A percentile compares a stretch with the other conserved stretches of the same genome.
These are phyloP conservation scores for Dendrothele bispora DNA, from an alignment of 768 basidiomycete species.

Conservation along the genomic window DNA sequence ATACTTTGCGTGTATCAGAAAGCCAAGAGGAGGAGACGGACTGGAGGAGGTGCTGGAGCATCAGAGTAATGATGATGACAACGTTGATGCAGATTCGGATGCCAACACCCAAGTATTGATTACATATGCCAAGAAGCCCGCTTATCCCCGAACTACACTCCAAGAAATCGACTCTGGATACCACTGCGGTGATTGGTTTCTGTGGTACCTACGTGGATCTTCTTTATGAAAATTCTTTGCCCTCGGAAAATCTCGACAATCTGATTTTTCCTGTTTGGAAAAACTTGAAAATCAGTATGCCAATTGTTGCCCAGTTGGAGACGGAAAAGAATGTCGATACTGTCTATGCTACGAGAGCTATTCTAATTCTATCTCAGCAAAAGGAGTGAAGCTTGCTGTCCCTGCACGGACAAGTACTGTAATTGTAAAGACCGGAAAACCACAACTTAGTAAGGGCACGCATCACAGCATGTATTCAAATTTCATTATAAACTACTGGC, in stretches of 20 bases:
- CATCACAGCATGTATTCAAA: no score
- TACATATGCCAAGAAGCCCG: conserved; percentile 13
- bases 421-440: conserved; percentile 9
- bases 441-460: neutral
- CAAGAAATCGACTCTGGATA: conserved; percentile 2
- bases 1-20: conserved; percentile 12
- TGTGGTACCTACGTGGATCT: conserved; percentile 5
- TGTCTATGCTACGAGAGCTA: conserved; percentile 12
- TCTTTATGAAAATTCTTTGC: neutral
- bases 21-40: conserved; percentile 11
- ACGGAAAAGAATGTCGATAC: conserved; percentile 11
- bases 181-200: conserved; percentile 1
- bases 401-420: conserved; percentile 21
- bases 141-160: conserved; percentile 1
- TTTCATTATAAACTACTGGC: no score
- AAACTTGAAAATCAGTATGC: conserved; percentile 13
- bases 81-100: neutral
- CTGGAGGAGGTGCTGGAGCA: neutral
- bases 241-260: conserved; percentile 10
- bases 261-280: conserved; percentile 20
- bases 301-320: conserved; percentile 13
- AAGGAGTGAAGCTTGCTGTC: conserved; percentile 16
- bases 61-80: neutral
- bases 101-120: neutral
- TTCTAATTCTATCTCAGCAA: neutral